Base-by-base conservation (phyloP, 2,329 filamentous ascomycete genomes). In the Botrytis cinerea region DNA sequence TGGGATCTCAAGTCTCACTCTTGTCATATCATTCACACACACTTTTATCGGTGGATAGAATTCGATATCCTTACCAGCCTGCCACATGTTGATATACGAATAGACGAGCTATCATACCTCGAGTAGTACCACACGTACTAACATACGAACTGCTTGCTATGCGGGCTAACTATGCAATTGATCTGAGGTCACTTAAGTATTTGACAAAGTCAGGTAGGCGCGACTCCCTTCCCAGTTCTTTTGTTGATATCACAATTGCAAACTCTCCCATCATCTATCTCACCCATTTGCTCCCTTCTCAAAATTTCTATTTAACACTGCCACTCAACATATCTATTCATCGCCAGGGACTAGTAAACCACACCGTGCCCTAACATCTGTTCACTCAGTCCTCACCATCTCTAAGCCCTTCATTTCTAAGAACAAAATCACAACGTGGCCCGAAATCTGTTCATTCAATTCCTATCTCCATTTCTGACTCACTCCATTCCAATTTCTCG, bases 351-450 rank as follows among this genome's bases (percentile, higher is more conserved):
- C 25, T n/a, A 38, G 28, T 40, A 46, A 62, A 64, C 59, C 51
- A 69, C 63, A 43, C 57, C 62, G 71, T 72, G 71, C 68, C 51
- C 43, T 9, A 7, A 69, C 40, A 72, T 72, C 71, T 32, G 28
- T 60, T 59, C 63, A 40, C 18, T 69, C 25, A 40, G 5, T 57
- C 38, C 66, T 40, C 38, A 51, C 25, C 40, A 59, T n/a, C 46
- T 22, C 48, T 28, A 28, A 35, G 16, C 68, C 22, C 22, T 35
- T 40, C 68, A 35, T 48, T 18, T 48, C 62, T 14, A 22, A 59
- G 40, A 40, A 40, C 22, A 40, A 60, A 69, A 64, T 45, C 51
- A 69, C 63, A 60, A 68, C 62, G 71, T 69, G 71, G 69, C 62
- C 51, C 25, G 22, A 69, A 32, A 72, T 72, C 71, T 32, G 51